phyloP scores from a whole-genome alignment of 768 basidiomycete species.

The Kwoniella heveanensis region DNA sequence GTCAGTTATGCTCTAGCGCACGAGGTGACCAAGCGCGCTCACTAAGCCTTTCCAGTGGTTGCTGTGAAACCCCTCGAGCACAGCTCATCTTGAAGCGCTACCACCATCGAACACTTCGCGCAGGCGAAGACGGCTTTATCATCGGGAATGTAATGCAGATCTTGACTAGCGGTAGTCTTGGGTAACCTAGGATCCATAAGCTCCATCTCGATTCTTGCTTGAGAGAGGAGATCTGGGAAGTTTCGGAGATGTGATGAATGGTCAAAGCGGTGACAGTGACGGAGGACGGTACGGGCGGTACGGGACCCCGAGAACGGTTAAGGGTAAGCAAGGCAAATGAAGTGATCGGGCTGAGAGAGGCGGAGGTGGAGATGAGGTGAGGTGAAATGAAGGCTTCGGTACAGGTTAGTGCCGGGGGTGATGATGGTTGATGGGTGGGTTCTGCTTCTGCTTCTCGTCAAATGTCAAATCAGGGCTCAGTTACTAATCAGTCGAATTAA shows the following conservation, averaged over 20 bases:
- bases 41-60: conserved; percentile 52
- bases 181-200: not conserved
- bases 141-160: conserved; percentile 41
- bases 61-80: conserved; percentile 55
- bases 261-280: not conserved
- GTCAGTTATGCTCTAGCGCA: not conserved
- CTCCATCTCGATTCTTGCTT: not conserved
- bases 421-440: no score
- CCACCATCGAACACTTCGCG: conserved; percentile 36
- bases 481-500: no score
- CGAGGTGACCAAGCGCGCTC: conserved; percentile 12
- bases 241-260: not conserved
- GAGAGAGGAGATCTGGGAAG: not conserved
- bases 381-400: not conserved
- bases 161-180: conserved; percentile 4
- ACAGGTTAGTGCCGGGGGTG: conserved; percentile 3
- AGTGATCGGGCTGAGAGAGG: not conserved
- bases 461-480: no score
- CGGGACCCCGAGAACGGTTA: not conserved
- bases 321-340: not conserved
- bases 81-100: conserved; percentile 54
- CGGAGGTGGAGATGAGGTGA: not conserved
- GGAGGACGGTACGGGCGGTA: not conserved
- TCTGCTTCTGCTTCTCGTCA: no score
- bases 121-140: conserved; percentile 41